Base-by-base conservation (phyloP, 2,329 filamentous ascomycete genomes). In the Hawksworthiomyces lignivorus region DNA sequence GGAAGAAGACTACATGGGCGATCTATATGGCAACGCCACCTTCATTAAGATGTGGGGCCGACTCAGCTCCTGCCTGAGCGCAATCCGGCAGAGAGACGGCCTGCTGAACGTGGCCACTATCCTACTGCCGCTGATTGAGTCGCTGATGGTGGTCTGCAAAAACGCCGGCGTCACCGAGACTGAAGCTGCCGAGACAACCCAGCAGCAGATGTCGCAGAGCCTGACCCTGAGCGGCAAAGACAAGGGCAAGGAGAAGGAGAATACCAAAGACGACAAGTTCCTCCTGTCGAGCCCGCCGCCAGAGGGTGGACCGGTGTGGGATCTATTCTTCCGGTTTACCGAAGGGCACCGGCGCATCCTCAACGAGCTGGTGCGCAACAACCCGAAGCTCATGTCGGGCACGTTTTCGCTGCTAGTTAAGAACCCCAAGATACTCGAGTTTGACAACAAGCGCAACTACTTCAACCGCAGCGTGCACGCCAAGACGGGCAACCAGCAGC, bases 371-470 rank as follows among this genome's bases (percentile, higher is more conserved):
- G 92, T 98, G 42, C 84, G 94, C 50, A 87, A 94, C 57, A 97
- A 94, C 52, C 92, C 94, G 22, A 94, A 95, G 62, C 78, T 98
- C 50, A 98, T 98, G 94, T 96, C 90, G 45, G 92, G 92, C 40
- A 96, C 90, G 3, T 96, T 98, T 65, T 89, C 90, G 10, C 73
- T 98, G 14, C 68, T 98, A 36, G 92, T 97, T 49, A 96, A 95
- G 71, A 98, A 98, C 58, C 94, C 92, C 20, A 98, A 97, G 72
- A 94, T 98, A 4, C 72, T 98, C 11, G 92, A 98, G 58, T 98
- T 98, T 56, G 92, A 98, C 67, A 98, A 98, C 69, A 98, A 98
- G 71, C 88, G 92, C 55, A 97, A 94, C 65, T 98, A 94, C 73
- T 98, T 98, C 72, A 96, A 81, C 59, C 84, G 92, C 47, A 89